Conservation (phyloP, 345 rosid genomes). For the Xanthoceras sorbifolium region DNA sequence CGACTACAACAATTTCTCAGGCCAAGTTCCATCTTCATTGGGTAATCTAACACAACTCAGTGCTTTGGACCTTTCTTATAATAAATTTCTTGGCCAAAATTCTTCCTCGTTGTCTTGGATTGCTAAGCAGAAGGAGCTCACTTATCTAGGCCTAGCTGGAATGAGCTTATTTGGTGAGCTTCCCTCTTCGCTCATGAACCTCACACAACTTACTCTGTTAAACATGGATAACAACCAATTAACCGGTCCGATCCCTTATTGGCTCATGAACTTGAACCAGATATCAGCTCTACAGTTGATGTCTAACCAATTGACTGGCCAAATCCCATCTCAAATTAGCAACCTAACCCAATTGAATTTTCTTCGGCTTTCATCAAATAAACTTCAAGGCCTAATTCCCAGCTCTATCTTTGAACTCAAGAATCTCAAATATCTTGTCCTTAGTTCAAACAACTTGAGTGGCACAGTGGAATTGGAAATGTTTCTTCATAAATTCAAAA, state of each 20-base stretch:
- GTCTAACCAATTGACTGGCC: slow-evolving; percentile 12
- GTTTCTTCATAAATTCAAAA: background rate
- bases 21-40: slow-evolving; percentile 11
- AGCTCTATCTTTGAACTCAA: background rate
- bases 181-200: slow-evolving; percentile 13
- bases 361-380: background rate
- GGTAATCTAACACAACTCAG: background rate
- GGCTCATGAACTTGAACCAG: background rate
- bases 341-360: background rate
- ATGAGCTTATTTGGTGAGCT: background rate
- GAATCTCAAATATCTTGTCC: background rate
- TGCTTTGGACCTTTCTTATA: background rate
- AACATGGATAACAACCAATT: background rate
- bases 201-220: background rate
- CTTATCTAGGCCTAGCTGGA: fast-evolving
- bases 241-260: slow-evolving; percentile 13
- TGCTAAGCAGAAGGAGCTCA: background rate
- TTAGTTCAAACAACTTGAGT: slow-evolving; percentile 8
- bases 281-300: fast-evolving
- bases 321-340: no score
- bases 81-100: background rate
- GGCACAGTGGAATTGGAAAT: slow-evolving; percentile 18
- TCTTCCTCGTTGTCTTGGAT: background rate
- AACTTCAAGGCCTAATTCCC: slow-evolving; percentile 27
- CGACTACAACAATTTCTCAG: fast-evolving